phyloP scores from a whole-genome alignment of 1,284 basidiomycete species.

The Xanthoconium separans region DNA sequence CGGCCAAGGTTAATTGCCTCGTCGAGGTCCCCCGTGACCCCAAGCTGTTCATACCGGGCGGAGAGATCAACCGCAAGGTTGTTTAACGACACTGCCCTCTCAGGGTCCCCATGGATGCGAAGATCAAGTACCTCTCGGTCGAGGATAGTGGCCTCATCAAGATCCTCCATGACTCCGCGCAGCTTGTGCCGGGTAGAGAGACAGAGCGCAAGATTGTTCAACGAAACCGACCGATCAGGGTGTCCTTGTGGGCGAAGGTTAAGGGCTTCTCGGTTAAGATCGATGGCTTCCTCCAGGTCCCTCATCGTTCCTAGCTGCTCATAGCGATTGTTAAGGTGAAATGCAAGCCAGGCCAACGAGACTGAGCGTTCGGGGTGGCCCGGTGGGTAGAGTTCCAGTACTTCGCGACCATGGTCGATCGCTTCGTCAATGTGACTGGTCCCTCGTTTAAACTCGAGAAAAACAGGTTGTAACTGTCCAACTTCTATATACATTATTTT shows the following conservation, averaged over 20 bases:
- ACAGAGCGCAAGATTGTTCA: neutral
- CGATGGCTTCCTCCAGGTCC: no score
- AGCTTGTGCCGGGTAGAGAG: neutral
- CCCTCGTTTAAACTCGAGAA: neutral
- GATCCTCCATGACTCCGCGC: neutral
- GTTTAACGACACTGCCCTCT: neutral
- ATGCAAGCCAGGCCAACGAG: no score
- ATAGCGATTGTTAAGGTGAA: no score
- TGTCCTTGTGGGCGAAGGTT: no score
- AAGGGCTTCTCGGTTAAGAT: no score
- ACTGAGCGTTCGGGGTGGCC: no score
- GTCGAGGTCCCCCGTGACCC: neutral
- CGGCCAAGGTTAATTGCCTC: neutral
- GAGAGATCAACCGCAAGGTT: neutral
- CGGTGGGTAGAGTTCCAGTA: no score
- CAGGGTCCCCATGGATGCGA: neutral
- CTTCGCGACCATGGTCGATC: no score
- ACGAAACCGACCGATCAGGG: neutral
- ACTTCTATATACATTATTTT: neutral
- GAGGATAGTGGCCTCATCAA: neutral
- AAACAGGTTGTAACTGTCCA: neutral
- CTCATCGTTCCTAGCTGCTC: no score
- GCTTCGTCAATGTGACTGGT: neutral
- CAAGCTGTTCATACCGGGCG: neutral
- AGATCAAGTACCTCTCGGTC: neutral